A percentile compares a stretch with the other conserved stretches of the same genome.
phyloP scores from a whole-genome alignment of 23 red algal genomes.

The Agarophyton chilense region DNA sequence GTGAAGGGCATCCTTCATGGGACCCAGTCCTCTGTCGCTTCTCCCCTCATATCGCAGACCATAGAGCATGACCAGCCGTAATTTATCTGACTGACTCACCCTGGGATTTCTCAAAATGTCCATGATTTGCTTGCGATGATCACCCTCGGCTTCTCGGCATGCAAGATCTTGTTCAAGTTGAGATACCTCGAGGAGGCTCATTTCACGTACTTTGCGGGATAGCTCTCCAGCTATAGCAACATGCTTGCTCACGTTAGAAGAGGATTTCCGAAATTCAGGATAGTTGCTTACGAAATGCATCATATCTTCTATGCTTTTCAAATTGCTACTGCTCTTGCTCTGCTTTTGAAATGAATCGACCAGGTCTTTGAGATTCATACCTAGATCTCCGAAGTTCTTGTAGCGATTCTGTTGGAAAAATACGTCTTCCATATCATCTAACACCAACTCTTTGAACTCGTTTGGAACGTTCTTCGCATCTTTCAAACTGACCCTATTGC shows the following conservation, averaged over 20 bases:
- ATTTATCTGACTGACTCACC: constrained; percentile 68
- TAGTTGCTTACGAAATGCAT: constrained; percentile 86
- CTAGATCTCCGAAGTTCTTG: constrained; percentile 95
- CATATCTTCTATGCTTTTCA: constrained; percentile 87
- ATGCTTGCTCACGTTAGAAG: constrained; percentile 91
- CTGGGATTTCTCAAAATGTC: constrained; percentile 53
- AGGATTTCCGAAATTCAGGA: constrained; percentile 89
- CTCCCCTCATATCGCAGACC: constrained; percentile 84
- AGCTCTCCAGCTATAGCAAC: constrained; percentile 87
- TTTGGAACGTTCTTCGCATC: constrained; percentile 60
- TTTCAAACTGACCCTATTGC: constrained; percentile 71
- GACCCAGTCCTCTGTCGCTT: constrained; percentile 37
- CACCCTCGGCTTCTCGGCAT: constrained; percentile 81
- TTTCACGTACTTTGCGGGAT: constrained; percentile 73
- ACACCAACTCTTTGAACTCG: constrained; percentile 74
- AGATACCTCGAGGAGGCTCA: constrained; percentile 80
- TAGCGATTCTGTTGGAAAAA: constrained; percentile 88
- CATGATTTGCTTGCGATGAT: constrained; percentile 86
- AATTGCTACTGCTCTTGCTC: constrained; percentile 46
- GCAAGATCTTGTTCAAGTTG: constrained; percentile 97
- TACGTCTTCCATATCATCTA: constrained; percentile 68
- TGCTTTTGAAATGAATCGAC: constrained; percentile 86
- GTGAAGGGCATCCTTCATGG: constrained; percentile 60
- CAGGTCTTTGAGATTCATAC: constrained; percentile 72
- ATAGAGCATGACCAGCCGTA: constrained; percentile 83